Evolutionary conservation across 768 basidiomycete species (phyloP), one percentile per base, ranked within the genome.

Genomic region (Lepiota subincarnata): DNA sequence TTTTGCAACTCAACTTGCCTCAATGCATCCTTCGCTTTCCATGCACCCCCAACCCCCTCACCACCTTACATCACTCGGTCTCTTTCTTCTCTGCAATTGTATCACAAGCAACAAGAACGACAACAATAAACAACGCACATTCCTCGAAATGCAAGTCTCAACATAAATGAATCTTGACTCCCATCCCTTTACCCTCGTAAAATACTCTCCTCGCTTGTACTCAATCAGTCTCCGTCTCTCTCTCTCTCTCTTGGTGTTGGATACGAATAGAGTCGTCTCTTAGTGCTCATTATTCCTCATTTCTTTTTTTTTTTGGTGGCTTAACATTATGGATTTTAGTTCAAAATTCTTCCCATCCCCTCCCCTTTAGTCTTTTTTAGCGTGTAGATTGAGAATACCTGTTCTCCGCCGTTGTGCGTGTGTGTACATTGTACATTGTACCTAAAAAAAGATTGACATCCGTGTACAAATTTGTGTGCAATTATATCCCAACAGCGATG

Each of bases 1-100:
- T 47, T 47, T 31, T 31, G 31, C 31, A 31, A 31, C 31, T 31
- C 31, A 31, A 31, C 31, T 31, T 31, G 31, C 31, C 31, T 31
- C 45, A 12, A 47, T 47, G 16, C 45, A 47, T 35, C 6, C 18
- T 47, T 47, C 45, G 45, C 45, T 47, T 47, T 47, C 31, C n/a
- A 39, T 13, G 31, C 18, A 3, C 18, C 26, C 26, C 28, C 19
- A 26, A 44, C 18, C 20, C 24, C 7, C 11, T 12, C 34, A n/a
- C 13, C 16, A 16, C 24, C 43, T 39, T 19, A 39, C 38, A 39
- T 19, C 14, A n/a, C 38, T 39, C 38, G 38, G 6, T 39, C 6
- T 47, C 34, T 47, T 34, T 44, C 20, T n/a, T 44, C 42, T 19
- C 45, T 34, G 45, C 45, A 47, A 47, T 47, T 47, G 45, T 47